Conservation (phyloP, 2,329 filamentous ascomycete genomes). For the Aspergillaceae sp. region DNA sequence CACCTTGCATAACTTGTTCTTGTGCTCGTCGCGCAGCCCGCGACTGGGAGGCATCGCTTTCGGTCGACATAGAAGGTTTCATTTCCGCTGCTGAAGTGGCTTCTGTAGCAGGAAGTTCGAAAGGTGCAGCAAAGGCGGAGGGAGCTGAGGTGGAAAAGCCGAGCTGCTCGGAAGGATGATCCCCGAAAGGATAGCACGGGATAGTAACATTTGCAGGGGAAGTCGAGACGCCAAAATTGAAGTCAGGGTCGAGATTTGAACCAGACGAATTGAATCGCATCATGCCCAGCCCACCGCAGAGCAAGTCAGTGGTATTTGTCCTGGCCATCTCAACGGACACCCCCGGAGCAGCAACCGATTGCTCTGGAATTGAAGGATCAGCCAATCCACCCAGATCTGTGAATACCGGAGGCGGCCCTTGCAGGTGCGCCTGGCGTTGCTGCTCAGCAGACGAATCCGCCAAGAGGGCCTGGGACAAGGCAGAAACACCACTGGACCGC, state of each 20-base stretch:
- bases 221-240: conserved; percentile 21
- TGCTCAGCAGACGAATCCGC: conserved; percentile 11
- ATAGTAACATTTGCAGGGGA: conserved; percentile 15
- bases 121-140: conserved; percentile 23
- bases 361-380: conserved; percentile 13
- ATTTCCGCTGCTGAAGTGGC: conserved; percentile 41
- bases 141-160: conserved; percentile 31
- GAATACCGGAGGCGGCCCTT: conserved; percentile 10
- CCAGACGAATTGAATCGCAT: conserved; percentile 36
- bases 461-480: conserved; percentile 17
- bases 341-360: conserved; percentile 14
- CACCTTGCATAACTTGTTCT: conserved; percentile 41
- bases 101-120: conserved; percentile 30
- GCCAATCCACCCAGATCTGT: conserved; percentile 11
- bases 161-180: conserved; percentile 20
- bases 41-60: conserved; percentile 38
- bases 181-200: conserved; percentile 4
- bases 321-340: conserved; percentile 37
- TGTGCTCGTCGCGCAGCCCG: conserved; percentile 40
- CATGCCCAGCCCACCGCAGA: conserved; percentile 37
- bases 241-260: conserved; percentile 26
- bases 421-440: conserved; percentile 3
- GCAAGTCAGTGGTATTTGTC: conserved; percentile 37
- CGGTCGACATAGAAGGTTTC: conserved; percentile 42
- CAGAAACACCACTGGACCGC: conserved; percentile 12